Evolutionary conservation across 2,329 filamentous ascomycete genomes (phyloP).

Genomic region (Aspergillus sp.): DNA sequence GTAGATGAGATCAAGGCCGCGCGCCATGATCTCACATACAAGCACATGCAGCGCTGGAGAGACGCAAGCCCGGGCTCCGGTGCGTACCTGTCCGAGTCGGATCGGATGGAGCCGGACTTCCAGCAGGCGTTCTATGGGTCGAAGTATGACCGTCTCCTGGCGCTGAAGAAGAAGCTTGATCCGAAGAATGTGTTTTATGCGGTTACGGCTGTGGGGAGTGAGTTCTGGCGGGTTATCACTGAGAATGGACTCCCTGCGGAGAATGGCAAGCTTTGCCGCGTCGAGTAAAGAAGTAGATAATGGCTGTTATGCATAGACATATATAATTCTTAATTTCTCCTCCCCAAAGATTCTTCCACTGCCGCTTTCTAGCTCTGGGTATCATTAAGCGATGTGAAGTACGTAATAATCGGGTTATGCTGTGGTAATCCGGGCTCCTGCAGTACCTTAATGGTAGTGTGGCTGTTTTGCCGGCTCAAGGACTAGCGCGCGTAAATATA

Average conservation of each 20-base stretch:
- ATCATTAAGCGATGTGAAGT: too few species aligned
- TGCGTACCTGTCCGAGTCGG: constrained; percentile 7
- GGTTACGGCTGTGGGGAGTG: constrained; percentile 8
- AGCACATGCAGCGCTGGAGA: constrained; percentile 8
- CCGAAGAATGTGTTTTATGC: constrained; percentile 6
- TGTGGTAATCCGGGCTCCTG: too few species aligned
- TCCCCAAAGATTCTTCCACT: too few species aligned
- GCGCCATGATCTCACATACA: constrained; percentile 15
- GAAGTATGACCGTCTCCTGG: neutral
- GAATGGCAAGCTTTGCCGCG: neutral
- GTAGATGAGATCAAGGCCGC: constrained; percentile 29
- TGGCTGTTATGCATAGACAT: too few species aligned
- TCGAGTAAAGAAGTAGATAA: too few species aligned
- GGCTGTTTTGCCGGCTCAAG: too few species aligned
- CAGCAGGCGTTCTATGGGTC: constrained; percentile 7
- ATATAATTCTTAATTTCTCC: too few species aligned
- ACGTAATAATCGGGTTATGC: too few species aligned
- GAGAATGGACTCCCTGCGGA: neutral
- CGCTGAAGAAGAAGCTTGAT: constrained; percentile 2
- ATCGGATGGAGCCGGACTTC: constrained; percentile 3
- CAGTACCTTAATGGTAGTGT: too few species aligned
- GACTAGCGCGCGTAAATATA: too few species aligned
- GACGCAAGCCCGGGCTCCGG: constrained; percentile 26
- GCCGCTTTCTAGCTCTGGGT: too few species aligned
- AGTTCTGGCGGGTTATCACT: constrained; percentile 3